Conservation (phyloP, 306 rosid species). For the Trichosanthes truncata region DNA sequence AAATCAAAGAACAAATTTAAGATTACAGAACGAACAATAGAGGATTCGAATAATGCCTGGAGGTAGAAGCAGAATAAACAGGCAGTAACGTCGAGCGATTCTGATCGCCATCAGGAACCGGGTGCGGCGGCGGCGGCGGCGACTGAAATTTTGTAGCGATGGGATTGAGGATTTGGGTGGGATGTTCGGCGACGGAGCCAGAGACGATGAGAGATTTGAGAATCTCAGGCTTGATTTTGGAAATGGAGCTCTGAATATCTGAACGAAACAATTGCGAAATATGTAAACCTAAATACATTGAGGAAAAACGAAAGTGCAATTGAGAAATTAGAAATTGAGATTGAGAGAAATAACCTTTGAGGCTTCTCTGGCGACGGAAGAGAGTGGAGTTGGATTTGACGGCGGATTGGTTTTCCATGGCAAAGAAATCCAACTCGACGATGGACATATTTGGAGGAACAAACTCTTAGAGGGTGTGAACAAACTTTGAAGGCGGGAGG, state of each 20-base stretch:
- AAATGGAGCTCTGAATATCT: conserved; percentile 24
- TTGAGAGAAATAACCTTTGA: conserved; percentile 9
- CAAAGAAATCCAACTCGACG: conserved; percentile 37
- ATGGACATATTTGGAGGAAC: conserved; percentile 12
- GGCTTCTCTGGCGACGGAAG: conserved; percentile 31
- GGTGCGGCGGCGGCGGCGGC: background rate
- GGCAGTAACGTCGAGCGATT: background rate
- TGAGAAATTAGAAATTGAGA: background rate
- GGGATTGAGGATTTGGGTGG: background rate
- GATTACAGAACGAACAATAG: background rate
- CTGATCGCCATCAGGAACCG: background rate
- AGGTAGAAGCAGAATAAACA: background rate
- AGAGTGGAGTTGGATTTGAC: conserved; percentile 17
- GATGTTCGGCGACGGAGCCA: background rate
- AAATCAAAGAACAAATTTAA: background rate
- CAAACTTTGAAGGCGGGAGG: no score
- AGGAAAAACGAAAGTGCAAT: no score
- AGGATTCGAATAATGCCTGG: background rate
- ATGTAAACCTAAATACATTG: no score
- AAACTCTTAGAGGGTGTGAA: background rate
- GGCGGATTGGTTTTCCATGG: conserved; percentile 8
- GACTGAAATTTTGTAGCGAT: background rate
- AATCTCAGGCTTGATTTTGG: conserved; percentile 30
- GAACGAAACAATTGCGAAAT: background rate
- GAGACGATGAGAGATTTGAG: conserved; percentile 28